phyloP scores from a whole-genome alignment of 306 rosid genomes.

The Dalbergia cochinchinensis region DNA sequence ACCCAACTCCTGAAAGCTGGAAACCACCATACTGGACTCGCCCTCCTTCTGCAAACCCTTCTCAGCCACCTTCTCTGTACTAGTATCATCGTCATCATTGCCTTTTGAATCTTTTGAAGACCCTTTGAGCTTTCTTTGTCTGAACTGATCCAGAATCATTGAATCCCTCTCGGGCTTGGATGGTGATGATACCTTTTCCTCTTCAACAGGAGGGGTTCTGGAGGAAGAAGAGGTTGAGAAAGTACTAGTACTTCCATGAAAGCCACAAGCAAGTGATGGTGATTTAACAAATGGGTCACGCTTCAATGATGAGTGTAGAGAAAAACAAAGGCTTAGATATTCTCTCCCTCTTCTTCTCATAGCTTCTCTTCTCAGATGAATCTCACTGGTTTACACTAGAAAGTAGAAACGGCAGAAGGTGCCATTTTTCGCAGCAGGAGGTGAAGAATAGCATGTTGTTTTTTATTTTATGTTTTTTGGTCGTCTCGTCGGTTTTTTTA shows the following conservation, averaged over 20 bases:
- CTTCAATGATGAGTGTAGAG: conserved; percentile 27
- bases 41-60: conserved; percentile 51
- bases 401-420: not conserved
- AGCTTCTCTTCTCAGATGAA: not conserved
- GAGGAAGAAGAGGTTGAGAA: conserved; percentile 57
- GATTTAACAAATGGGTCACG: conserved; percentile 49
- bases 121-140: conserved; percentile 72
- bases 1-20: conserved; percentile 67
- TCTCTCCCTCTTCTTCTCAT: conserved; percentile 58
- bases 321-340: conserved; percentile 52
- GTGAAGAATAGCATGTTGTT: not conserved
- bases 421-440: not conserved
- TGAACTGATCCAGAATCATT: conserved; percentile 68
- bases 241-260: conserved; percentile 49
- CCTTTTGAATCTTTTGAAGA: conserved; percentile 47
- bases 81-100: not conserved
- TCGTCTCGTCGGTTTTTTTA: no score
- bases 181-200: conserved; percentile 22
- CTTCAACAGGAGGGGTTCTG: not conserved
- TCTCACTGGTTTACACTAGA: not conserved
- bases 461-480: no score
- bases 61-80: not conserved
- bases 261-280: conserved; percentile 47
- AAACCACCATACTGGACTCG: conserved; percentile 54
- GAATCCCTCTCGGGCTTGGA: conserved; percentile 62